Evolutionary conservation across 2,329 filamentous ascomycete genomes (phyloP).

Genomic region (Helotiales sp.): DNA sequence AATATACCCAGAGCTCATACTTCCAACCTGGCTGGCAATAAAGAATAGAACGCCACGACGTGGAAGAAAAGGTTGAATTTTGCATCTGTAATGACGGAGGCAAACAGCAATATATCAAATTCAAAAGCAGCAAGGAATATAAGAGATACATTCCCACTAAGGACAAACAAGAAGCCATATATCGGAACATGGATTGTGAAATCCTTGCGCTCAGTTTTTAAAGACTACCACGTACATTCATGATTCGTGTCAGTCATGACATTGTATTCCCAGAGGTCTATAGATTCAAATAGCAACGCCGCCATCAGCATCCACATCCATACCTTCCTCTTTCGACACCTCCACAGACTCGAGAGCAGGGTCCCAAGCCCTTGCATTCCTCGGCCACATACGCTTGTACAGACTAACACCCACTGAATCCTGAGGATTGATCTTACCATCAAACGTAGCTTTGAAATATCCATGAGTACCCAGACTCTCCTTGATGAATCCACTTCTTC

Average conservation of each 20-base stretch:
- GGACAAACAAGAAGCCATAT: too few relatives aligned
- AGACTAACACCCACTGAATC: slow-evolving; percentile 89
- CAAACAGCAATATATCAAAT: too few relatives aligned
- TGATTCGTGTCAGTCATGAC: too few relatives aligned
- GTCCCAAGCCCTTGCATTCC: slow-evolving; percentile 52
- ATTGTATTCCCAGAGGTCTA: too few relatives aligned
- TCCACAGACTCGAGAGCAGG: slow-evolving; percentile 17
- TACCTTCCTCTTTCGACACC: slow-evolving; percentile 18
- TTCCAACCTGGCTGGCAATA: neutral
- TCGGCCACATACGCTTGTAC: slow-evolving; percentile 84
- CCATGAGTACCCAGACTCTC: slow-evolving; percentile 94
- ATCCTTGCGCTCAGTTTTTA: too few relatives aligned
- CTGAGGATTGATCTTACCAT: slow-evolving; percentile 92
- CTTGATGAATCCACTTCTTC: slow-evolving; percentile 88
- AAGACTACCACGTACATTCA: too few relatives aligned
- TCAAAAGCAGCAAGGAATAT: too few relatives aligned
- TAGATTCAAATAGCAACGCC: slow-evolving; percentile 10
- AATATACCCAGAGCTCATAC: slow-evolving; percentile 4
- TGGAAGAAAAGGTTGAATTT: too few relatives aligned
- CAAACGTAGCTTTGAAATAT: slow-evolving; percentile 99
- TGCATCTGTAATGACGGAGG: too few relatives aligned
- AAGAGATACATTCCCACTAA: too few relatives aligned
- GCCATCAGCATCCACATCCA: slow-evolving; percentile 17
- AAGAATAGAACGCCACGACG: neutral
- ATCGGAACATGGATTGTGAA: too few relatives aligned